phyloP scores from a whole-genome alignment of 2,329 filamentous ascomycete genomes.

The Fusarium concolor region DNA sequence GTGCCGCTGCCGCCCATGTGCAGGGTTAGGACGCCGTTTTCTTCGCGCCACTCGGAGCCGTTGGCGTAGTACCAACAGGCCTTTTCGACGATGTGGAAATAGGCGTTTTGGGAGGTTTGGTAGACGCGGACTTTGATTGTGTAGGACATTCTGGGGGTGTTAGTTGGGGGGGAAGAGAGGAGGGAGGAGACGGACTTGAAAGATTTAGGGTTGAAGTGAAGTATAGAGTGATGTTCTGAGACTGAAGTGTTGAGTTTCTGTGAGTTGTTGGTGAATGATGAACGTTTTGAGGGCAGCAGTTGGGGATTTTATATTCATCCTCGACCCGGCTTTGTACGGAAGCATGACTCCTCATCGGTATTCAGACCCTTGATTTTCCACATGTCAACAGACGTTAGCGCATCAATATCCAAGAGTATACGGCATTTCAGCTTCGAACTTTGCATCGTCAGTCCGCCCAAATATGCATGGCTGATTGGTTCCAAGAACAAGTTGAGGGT shows the following conservation, averaged over 20 bases:
- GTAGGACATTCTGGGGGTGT: constrained; percentile 32
- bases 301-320: background rate
- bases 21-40: constrained; percentile 18
- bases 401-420: background rate
- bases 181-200: background rate
- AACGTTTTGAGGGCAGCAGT: fast-evolving
- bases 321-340: background rate
- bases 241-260: background rate
- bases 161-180: background rate
- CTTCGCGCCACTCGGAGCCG: constrained; percentile 26
- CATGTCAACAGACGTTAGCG: no score
- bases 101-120: constrained; percentile 38
- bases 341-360: background rate
- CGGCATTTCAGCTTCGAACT: background rate
- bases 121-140: constrained; percentile 39
- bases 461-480: background rate
- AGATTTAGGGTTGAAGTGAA: no score
- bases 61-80: constrained; percentile 40
- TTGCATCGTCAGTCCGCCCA: background rate
- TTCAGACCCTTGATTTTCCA: no score
- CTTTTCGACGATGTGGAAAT: constrained; percentile 34
- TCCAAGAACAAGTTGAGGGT: background rate
- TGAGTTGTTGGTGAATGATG: background rate
- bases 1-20: constrained; percentile 37
- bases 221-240: no score